Conservation (phyloP, 371 early-diverging fungal species). For the Mortierella sp. region DNA sequence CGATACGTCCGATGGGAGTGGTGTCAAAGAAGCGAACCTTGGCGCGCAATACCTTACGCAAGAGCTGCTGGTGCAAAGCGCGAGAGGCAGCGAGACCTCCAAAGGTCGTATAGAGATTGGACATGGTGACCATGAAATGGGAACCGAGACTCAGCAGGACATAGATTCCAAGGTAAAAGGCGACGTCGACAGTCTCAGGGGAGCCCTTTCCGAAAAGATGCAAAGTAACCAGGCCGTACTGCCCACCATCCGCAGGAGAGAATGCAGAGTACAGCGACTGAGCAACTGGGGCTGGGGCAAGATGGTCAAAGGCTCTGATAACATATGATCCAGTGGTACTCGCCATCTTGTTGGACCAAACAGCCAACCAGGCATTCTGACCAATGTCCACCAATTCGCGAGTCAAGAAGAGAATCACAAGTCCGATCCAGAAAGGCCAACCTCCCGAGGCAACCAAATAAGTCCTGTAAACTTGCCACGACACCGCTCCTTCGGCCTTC, state of each 20-base stretch:
- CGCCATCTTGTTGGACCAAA: constrained; percentile 45
- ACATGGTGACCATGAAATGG: constrained; percentile 48
- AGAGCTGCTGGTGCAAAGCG: constrained; percentile 57
- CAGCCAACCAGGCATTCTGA: constrained; percentile 52
- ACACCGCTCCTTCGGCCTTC: constrained; percentile 72
- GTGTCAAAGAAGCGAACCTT: constrained; percentile 85
- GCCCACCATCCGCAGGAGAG: constrained; percentile 12
- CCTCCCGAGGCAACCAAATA: constrained; percentile 79
- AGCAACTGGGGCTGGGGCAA: constrained; percentile 34
- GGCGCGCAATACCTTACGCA: constrained; percentile 65
- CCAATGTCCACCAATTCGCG: constrained; percentile 61
- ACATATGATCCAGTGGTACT: constrained; percentile 29
- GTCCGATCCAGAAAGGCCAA: constrained; percentile 59
- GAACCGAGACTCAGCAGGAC: constrained; percentile 59
- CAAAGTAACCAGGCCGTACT: constrained; percentile 24
- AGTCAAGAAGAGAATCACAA: constrained; percentile 61
- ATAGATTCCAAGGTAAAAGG: constrained; percentile 58
- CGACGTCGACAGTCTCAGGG: constrained; percentile 49
- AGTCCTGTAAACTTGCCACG: constrained; percentile 65
- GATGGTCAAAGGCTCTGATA: constrained; percentile 31
- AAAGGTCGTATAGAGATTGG: constrained; percentile 57
- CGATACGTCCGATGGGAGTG: constrained; percentile 88
- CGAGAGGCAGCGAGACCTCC: constrained; percentile 59
- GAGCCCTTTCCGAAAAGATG: constrained; percentile 28
- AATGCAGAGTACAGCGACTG: constrained; percentile 42